Evolutionary conservation across 2,329 filamentous ascomycete genomes (phyloP), one percentile per base, ranked within the genome.

Genomic region (Leptographium procerum): DNA sequence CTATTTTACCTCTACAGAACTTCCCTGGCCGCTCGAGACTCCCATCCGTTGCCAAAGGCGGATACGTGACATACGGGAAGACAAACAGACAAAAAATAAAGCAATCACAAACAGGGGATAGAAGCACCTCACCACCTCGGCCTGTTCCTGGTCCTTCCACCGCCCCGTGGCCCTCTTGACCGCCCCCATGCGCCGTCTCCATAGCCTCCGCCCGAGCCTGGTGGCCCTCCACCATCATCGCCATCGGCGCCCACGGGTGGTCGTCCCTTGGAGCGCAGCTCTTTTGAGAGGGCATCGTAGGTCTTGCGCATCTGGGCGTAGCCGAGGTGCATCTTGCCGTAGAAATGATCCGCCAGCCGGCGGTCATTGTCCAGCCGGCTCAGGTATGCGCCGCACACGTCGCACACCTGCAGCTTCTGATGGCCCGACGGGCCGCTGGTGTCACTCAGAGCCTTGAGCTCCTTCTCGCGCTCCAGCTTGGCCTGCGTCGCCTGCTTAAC

Each of bases 251-350:
- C 73, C 52, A 56, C 55, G 34, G 48, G 28, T 53, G 53, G 71
- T 65, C 50, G 74, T 74, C 61, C 77, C 69, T 33, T 72, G 69
- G 11, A 73, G 66, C 90, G 88, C 72, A 96, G 79, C 69, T 96
- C 91, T 72, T 91, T 91, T 56, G 87, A 87, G 62, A 99, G 84
- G n/a, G 82, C 77, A 58, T 96, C 91, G 67, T 84, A 91, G 3
- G 91, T 94, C 78, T 94, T 95, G 66, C 94, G 84, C 94, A 99
- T 99, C 74, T 96, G 89, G 19, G 94, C 94, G 70, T 97, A 99
- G 0, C 94, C 94, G 59, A 99, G 75, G 69, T 99, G 94, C 94
- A 99, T 99, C 78, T 99, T 99, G 26, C 94, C 94, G 72, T 96
- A 97, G 70, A 99, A 99, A 71, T 99, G 94, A 70, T 99, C 94